phyloP scores from a whole-genome alignment of 139 green algal species.

The Medakamo hakoo region DNA sequence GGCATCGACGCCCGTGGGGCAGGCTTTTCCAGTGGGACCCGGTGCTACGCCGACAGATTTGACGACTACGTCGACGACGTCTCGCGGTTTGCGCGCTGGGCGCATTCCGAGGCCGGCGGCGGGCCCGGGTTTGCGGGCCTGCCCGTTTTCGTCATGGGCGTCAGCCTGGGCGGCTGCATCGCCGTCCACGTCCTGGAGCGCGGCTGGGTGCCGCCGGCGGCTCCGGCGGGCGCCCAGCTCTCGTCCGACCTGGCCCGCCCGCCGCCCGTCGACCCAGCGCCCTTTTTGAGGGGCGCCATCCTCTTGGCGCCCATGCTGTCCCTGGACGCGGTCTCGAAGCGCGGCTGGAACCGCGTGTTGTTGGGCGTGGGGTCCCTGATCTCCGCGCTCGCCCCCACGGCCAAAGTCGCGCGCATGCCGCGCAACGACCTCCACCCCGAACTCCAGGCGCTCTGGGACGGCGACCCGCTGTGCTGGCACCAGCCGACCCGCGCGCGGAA shows the following conservation, averaged over 20 bases:
- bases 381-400: constrained; percentile 19
- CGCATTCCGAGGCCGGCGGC: too few species aligned
- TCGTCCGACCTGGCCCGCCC: neutral
- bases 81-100: constrained; percentile 23
- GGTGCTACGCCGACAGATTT: constrained; percentile 36
- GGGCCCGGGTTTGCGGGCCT: constrained; percentile 17
- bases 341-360: constrained; percentile 43
- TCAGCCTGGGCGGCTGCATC: constrained; percentile 51
- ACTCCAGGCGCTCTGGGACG: constrained; percentile 22
- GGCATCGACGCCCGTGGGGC: constrained; percentile 32
- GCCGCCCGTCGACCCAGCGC: neutral
- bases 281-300: constrained; percentile 24
- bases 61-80: constrained; percentile 45
- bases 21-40: constrained; percentile 2
- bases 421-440: constrained; percentile 28
- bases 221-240: too few species aligned
- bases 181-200: constrained; percentile 19
- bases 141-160: constrained; percentile 36
- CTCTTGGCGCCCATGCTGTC: constrained; percentile 53
- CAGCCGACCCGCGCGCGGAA: constrained; percentile 19
- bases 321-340: constrained; percentile 34
- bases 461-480: constrained; percentile 21
- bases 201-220: neutral
- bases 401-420: constrained; percentile 16
- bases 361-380: constrained; percentile 20